Percentiles rank a stretch among this genome's conserved stretches.
Conservation (phyloP, 305 asterid genomes). For the Fraxinus xanthoxyloides region DNA sequence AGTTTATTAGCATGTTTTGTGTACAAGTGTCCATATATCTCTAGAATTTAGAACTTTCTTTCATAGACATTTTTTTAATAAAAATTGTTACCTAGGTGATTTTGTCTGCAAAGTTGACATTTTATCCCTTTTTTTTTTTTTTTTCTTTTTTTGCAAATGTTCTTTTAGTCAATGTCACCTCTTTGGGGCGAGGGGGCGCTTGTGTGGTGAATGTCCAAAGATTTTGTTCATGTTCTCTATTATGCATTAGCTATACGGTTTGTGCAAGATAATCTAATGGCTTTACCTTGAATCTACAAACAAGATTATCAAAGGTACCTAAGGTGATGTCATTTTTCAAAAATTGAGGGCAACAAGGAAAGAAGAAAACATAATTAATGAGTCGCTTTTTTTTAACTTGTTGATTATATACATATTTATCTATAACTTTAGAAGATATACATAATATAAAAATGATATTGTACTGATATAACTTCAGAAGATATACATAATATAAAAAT, state of each 20-base stretch:
- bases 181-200: not conserved
- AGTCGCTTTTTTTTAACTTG: not conserved
- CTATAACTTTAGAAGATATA: not conserved
- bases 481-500: not conserved
- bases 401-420: not conserved
- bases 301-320: not conserved
- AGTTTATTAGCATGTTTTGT: not conserved
- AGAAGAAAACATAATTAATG: not conserved
- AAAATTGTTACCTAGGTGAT: not conserved
- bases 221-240: not conserved
- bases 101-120: not conserved
- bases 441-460: not conserved
- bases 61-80: not conserved
- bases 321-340: not conserved
- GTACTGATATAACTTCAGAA: not conserved
- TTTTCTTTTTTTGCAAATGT: not conserved
- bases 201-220: not conserved
- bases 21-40: not conserved
- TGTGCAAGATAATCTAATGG: conserved; percentile 1
- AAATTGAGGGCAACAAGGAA: not conserved
- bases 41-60: not conserved
- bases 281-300: not conserved
- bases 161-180: not conserved
- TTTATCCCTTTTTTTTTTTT: not conserved
- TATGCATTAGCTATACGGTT: not conserved